Percentiles rank a stretch among this genome's conserved stretches.
phyloP scores from a whole-genome alignment of 2,329 filamentous ascomycete species.

The Fusarium sp. region DNA sequence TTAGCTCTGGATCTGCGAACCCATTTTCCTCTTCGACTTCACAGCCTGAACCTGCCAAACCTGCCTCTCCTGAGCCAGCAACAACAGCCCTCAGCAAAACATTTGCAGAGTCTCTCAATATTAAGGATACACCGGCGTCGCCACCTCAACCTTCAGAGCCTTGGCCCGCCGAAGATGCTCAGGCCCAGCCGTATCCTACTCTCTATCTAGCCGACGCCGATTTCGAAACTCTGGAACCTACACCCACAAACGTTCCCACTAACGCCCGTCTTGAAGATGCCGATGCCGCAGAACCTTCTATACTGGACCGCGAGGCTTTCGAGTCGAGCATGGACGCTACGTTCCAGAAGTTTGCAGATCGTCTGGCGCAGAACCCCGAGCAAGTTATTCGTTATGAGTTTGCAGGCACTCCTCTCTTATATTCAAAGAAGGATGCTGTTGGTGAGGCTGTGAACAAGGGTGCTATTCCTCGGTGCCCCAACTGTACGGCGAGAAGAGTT shows the following conservation, averaged over 20 bases:
- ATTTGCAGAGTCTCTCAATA: slow-evolving; percentile 80
- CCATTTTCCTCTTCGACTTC: slow-evolving; percentile 50
- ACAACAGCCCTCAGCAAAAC: slow-evolving; percentile 61
- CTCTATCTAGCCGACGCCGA: slow-evolving; percentile 89
- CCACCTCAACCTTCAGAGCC: slow-evolving; percentile 64
- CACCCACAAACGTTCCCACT: slow-evolving; percentile 59
- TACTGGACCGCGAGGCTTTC: slow-evolving; percentile 75
- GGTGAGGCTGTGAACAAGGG: slow-evolving; percentile 68
- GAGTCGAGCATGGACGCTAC: slow-evolving; percentile 79
- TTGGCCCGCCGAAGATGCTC: slow-evolving; percentile 76
- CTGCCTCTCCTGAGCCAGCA: slow-evolving; percentile 37
- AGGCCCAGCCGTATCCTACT: slow-evolving; percentile 77
- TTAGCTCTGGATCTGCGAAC: slow-evolving; percentile 42
- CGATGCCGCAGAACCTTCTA: slow-evolving; percentile 52
- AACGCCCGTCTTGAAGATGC: slow-evolving; percentile 57
- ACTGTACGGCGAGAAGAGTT: slow-evolving; percentile 77
- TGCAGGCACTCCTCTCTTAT: slow-evolving; percentile 77
- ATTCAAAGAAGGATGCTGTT: slow-evolving; percentile 79
- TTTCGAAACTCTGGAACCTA: slow-evolving; percentile 83
- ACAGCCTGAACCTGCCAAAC: slow-evolving; percentile 46
- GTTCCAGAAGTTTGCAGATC: slow-evolving; percentile 83
- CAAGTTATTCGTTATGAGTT: slow-evolving; percentile 87
- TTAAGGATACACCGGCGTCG: slow-evolving; percentile 64
- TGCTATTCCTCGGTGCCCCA: slow-evolving; percentile 77
- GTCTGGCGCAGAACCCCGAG: slow-evolving; percentile 81